Base-by-base conservation (phyloP, 179 eudicot genomes). In the Beta macrorhiza region DNA sequence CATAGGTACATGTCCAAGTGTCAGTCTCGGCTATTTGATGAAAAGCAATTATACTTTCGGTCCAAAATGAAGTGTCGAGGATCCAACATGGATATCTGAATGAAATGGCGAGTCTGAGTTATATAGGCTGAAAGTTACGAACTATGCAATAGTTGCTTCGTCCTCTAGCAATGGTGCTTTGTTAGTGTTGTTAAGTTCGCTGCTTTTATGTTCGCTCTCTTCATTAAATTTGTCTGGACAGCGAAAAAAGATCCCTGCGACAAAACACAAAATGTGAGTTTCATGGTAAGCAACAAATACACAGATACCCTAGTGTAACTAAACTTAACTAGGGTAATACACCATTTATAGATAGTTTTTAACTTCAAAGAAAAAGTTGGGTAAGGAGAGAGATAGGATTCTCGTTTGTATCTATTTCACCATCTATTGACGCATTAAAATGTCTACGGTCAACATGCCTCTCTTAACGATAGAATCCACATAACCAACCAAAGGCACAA, bases 201-300 rank as follows among this genome's bases (percentile, higher is more conserved):
- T 3, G 20, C 17, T 84, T 9, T 76, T 58, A 68, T 67, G 75
- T 84, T 87, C 89, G 42, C 83, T 85, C 22, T 90, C 94, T 81
- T 91, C 94, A 51, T 90, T 73, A 71, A 78, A 93, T 79, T 89
- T 89, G 82, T 94, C 97, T 11, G 88, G 89, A 72, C 91, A 72
- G 49, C 78, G 87, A 67, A 94, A 78, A 77, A 94, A 94, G 70
- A 94, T 89, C 67, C 97, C 98, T 94, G 91, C 84, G 78, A 83
- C 55, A 62, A 82, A 65, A 70, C 52, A 65, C 6, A 55, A 37
- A 55, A 59, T 25, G 22, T 71, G 49, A 82, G 53, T 72, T 42
- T 29, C 17, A n/a, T 42, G 2, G 15, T 67, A 75, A 67, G 42
- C 53, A 55, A 69, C 74, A 29, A 1, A 45, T 8, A 74, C 47